Evolutionary conservation across 352 stramenopile genomes (phyloP), one percentile per base, ranked within the genome.

Genomic region (Elongisporangium anandrum): DNA sequence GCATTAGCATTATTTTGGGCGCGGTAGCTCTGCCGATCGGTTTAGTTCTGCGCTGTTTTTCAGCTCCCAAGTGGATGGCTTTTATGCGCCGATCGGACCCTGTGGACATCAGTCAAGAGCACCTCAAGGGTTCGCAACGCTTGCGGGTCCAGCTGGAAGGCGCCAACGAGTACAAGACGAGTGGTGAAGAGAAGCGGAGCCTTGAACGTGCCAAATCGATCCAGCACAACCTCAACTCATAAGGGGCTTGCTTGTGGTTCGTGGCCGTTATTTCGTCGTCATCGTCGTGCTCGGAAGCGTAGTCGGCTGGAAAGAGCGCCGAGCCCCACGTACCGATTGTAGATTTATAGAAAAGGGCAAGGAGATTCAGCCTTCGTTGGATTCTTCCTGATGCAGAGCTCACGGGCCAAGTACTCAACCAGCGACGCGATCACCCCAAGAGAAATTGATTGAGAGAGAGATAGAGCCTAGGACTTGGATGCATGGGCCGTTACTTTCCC

Each of bases 21-120:
- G 66, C 70, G 0, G 21, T 64, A 0, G 72, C 80, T 13, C 51
- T 89, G 23, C 81, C 84, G 0, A 50, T 88, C 16, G 81, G 80
- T 16, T 57, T 88, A 4, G 24, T 72, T 8, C 61, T 94, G 24
- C 80, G 79, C 4, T 69, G 70, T 24, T 39, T 90, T 0, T 87
- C 77, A 34, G 59, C 34, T 45, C 34, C 67, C 21, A 89, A 88
- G 64, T 88, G 75, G 75, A 76, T 91, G 68, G 62, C 68, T 9
- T 45, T 45, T 17, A 45, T 45, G 1, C 34, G 34, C 1, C 10
- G 13, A 2, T 45, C 34, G 1, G 34, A 45, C 4, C 34, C 34
- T 4, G 34, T 45, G 34, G 34, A 45, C 10, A 45, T 45, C 4
- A 45, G 34, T 17, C 34, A 45, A 4, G 34, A 45, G 12, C 34